Base-by-base conservation (phyloP, 495 filamentous ascomycete genomes). In the Darksidea phi region DNA sequence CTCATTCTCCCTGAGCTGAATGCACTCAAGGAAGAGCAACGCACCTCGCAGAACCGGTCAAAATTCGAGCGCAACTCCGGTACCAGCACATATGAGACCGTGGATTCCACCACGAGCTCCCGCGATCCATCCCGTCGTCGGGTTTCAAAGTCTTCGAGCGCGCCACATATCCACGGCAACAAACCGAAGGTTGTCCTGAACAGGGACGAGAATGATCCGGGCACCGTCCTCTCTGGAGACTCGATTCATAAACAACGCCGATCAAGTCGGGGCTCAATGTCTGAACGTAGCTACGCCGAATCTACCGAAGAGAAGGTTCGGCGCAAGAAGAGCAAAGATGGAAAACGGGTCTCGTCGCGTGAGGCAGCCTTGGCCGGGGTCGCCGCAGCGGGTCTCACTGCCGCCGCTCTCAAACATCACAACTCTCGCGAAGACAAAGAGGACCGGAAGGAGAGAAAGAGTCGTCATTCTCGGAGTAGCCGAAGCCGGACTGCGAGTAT, bases 1-100 rank as follows among this genome's bases (percentile, higher is more conserved):
- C 77, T 97, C 48, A 96, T 97, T 49, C 75, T 97, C 1, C 95
- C 94, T 0, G 93, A 98, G 71, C 79, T 98, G 47, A 90, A 90
- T 53, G 89, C 89, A 28, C 78, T 97, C 46, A 97, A 96, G 74
- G 84, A 89, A 68, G 90, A 95, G 67, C 89, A 95, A 70, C 90
- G 86, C 60, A 78, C 81, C 36, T 81, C 83, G 48, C 73, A 80
- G 54, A 86, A 84, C 64, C 77, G 73, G 25, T 65, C 57, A 59
- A 85, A 82, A 50, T 86, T 82, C 56, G 86, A 88, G n/a, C 77
- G 78, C 50, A 59, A 38, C 15, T 66, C 59, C 25, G 54, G 69
- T 25, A 82, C 82, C 46, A 88, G 88, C 0, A 68, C 60, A 18
- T 60, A 41, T 23, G 64, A 62, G 21, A 57, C 61, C 84, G 20